Base-by-base conservation (phyloP, 1,284 basidiomycete species). In the Grifola frondosa region DNA sequence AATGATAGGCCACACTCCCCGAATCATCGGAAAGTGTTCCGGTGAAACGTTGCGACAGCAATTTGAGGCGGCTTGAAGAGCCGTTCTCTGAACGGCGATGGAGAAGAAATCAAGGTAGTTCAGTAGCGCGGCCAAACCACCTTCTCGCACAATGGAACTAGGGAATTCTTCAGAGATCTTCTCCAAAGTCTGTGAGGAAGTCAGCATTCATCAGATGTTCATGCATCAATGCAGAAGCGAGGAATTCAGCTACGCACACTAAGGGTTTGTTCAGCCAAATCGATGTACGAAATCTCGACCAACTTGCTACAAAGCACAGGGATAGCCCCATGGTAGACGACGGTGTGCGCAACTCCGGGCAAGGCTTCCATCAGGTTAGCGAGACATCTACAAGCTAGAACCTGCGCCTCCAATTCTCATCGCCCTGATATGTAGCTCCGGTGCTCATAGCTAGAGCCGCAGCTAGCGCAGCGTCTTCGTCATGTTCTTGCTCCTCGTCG, bases 91-190 rank as follows among this genome's bases (percentile, higher is more conserved):
- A 7, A 97, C 93, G 34, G 93, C 91, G 53, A 94, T 97, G 10
- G 91, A 94, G 69, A 97, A 97, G 71, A 97, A 97, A 62, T 97
- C 94, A 51, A 97, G 83, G 67, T 88, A 97, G 62, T 91, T 92
- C 55, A 97, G 79, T 24, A 97, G 72, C 15, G 94, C 94, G 17
- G 88, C 81, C 15, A 97, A 76, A 29, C 95, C 95, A 39, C 91
- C 91, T 70, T 97, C 94, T 38, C 91, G 84, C 15, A 97, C 92
- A 54, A 97, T 96, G 10, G 93, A 83, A 47, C 88, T 89, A 1
- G 95, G 94, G 56, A 93, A 92, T 65, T 97, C 95, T 63, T 94
- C 91, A 2, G 93, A 95, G 32, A 97, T 94, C 71, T 97, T 97
- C 70, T 97, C 93, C 70, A 97, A 75, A 0, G 94, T 97, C 93